Percentiles rank a stretch among this genome's conserved stretches.
These are phyloP conservation scores for Epichloe coenophiala DNA, from an alignment of 2,329 filamentous ascomycete species.

Conservation along the genomic window DNA sequence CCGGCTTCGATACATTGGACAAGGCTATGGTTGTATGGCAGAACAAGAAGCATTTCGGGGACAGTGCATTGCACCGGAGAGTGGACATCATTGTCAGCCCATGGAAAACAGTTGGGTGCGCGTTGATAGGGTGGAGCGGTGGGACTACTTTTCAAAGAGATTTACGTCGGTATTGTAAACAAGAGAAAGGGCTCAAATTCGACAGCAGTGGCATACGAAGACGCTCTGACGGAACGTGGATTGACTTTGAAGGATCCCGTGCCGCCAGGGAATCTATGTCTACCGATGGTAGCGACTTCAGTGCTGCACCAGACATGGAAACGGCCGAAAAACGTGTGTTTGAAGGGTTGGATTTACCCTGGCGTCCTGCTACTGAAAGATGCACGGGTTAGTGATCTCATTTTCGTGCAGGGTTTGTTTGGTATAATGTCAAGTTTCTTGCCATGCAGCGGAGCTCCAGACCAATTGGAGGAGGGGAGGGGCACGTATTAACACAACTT, in stretches of 20 bases:
- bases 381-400: slow-evolving; percentile 42
- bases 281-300: slow-evolving; percentile 17
- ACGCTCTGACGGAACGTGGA: slow-evolving; percentile 48
- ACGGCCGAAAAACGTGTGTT: slow-evolving; percentile 75
- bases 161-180: slow-evolving; percentile 65
- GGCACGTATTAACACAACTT: too few species aligned
- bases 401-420: too few species aligned
- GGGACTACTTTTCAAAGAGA: slow-evolving; percentile 86
- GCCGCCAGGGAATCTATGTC: not conserved
- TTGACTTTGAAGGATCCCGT: slow-evolving; percentile 46
- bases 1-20: slow-evolving; percentile 77
- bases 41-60: slow-evolving; percentile 7
- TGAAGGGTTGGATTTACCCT: slow-evolving; percentile 57
- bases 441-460: too few species aligned
- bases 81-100: slow-evolving; percentile 88
- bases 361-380: slow-evolving; percentile 51
- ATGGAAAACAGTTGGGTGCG: slow-evolving; percentile 81
- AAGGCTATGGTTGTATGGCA: slow-evolving; percentile 93
- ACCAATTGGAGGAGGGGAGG: too few species aligned
- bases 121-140: slow-evolving; percentile 76
- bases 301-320: slow-evolving; percentile 47
- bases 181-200: slow-evolving; percentile 64
- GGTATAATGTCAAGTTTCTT: too few species aligned
- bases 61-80: slow-evolving; percentile 49
- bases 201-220: slow-evolving; percentile 77